Evolutionary conservation across 2,329 filamentous ascomycete genomes (phyloP).

Genomic region (Fusarium chuoi): DNA sequence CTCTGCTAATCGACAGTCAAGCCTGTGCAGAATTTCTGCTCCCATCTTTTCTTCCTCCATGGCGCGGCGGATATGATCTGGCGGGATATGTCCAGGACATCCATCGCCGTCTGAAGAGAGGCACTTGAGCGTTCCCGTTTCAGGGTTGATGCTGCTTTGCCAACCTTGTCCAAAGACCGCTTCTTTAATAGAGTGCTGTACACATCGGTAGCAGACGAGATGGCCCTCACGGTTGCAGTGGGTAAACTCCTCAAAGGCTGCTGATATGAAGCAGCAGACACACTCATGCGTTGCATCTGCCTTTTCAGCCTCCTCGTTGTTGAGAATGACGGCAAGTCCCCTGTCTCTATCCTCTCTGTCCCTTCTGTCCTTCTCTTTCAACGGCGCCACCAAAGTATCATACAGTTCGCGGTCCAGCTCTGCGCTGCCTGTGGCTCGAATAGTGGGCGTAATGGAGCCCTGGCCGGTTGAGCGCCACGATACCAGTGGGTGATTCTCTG

Average conservation of each 20-base stretch:
- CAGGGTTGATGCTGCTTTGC: conserved; percentile 79
- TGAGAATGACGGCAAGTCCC: conserved; percentile 62
- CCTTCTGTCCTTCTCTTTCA: conserved; percentile 57
- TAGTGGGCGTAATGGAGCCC: conserved; percentile 66
- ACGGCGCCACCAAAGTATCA: conserved; percentile 64
- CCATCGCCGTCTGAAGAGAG: conserved; percentile 77
- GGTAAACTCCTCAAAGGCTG: conserved; percentile 78
- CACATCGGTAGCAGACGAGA: conserved; percentile 83
- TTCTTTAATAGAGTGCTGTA: conserved; percentile 83
- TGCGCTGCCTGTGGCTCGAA: conserved; percentile 73
- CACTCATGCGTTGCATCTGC: conserved; percentile 73
- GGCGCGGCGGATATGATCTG: conserved; percentile 76
- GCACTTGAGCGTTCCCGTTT: conserved; percentile 80
- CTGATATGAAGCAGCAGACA: conserved; percentile 79
- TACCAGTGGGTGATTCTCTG: conserved; percentile 71
- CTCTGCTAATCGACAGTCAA: conserved; percentile 82
- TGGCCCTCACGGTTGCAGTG: conserved; percentile 76
- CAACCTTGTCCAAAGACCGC: conserved; percentile 94
- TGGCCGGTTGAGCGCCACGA: conserved; percentile 68
- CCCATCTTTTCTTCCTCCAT: conserved; percentile 76
- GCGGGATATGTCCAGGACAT: conserved; percentile 80
- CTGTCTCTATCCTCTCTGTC: conserved; percentile 63
- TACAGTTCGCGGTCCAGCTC: conserved; percentile 73
- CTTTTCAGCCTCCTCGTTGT: conserved; percentile 68
- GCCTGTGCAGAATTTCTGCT: conserved; percentile 74